Evolutionary conservation across 768 basidiomycete genomes (phyloP), one percentile per base, ranked within the genome.

Genomic region (Russula virescens): DNA sequence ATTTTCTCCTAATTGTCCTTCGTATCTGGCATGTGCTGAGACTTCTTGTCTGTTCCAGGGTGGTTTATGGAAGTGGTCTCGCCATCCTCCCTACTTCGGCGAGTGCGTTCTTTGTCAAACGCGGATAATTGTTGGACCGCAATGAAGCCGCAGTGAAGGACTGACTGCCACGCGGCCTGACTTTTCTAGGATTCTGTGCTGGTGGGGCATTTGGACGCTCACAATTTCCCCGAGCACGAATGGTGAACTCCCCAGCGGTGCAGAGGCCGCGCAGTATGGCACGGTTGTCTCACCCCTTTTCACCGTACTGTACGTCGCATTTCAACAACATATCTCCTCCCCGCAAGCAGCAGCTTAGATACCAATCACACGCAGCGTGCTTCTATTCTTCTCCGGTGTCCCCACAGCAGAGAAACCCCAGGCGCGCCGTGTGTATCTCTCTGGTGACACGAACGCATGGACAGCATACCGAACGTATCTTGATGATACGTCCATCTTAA

Each of bases 71-170:
- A 73, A 69, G 14, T 84, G 79, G 78, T 81, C 81, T 25, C 79
- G 86, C 4, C 85, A 88, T 66, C 86, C 87, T 21, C 83, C 85
- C 0, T 88, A 87, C 70, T 87, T 87, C 67, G 86, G 86, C 69
- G 87, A 88, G 82, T 57, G 85, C 73, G 69, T 79, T 77, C 62
- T 8, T 25, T 49, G 34, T 23, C 3, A 11, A 16, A 7, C 42
- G 48, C 46, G 25, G 9, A 4, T 38, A 68, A 28, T 66, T 18
- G 28, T 64, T 61, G 34, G 13, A 26, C 10, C 23, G 10, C 28
- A n/a, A 35, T 19, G 23, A 16, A 38, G 13, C n/a, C n/a, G n/a
- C n/a, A n/a, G n/a, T n/a, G n/a, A n/a, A n/a, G 13, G 18, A 23
- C 56, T 57, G 23, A 57, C 46, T 11, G 5, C 2, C 25, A 26